Conservation (phyloP, 2,329 filamentous ascomycete species). For the Fusarium bulbicola region DNA sequence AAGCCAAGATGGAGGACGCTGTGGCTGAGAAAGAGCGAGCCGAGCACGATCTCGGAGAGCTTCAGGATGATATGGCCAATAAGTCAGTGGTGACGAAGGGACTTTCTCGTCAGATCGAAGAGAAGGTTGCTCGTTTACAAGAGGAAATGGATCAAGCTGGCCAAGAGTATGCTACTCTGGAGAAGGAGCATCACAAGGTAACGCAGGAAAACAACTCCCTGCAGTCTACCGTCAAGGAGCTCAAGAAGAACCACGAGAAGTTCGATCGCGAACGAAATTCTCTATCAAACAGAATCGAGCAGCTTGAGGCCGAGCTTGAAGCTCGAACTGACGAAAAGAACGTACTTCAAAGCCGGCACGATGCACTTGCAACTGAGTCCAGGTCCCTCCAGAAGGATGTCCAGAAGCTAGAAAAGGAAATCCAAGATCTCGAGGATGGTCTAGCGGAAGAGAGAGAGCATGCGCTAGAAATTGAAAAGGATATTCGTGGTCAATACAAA, state of each 20-base stretch:
- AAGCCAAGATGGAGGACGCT: conserved; percentile 64
- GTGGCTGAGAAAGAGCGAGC: conserved; percentile 64
- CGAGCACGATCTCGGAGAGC: conserved; percentile 68
- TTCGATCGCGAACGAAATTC: conserved; percentile 45
- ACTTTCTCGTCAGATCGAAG: conserved; percentile 77
- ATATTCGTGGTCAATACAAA: conserved; percentile 58
- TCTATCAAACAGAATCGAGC: conserved; percentile 60
- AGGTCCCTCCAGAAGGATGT: conserved; percentile 73
- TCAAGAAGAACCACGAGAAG: conserved; percentile 46
- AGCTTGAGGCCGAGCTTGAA: conserved; percentile 68
- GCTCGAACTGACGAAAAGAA: conserved; percentile 72
- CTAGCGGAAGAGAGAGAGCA: conserved; percentile 65
- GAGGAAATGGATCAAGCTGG: conserved; percentile 67
- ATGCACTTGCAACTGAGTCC: conserved; percentile 73
- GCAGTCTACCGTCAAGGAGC: conserved; percentile 54
- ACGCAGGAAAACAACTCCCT: conserved; percentile 58
- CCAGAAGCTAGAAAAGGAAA: conserved; percentile 56
- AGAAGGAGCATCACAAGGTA: conserved; percentile 59
- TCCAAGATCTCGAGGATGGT: conserved; percentile 58
- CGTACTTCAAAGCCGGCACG: conserved; percentile 73
- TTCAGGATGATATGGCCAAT: conserved; percentile 81
- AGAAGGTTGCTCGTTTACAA: conserved; percentile 73
- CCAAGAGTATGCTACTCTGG: conserved; percentile 59
- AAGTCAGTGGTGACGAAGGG: conserved; percentile 81
- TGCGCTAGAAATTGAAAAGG: conserved; percentile 67